Base-by-base conservation (phyloP, 352 stramenopile species). In the Phytophthora brassicae region DNA sequence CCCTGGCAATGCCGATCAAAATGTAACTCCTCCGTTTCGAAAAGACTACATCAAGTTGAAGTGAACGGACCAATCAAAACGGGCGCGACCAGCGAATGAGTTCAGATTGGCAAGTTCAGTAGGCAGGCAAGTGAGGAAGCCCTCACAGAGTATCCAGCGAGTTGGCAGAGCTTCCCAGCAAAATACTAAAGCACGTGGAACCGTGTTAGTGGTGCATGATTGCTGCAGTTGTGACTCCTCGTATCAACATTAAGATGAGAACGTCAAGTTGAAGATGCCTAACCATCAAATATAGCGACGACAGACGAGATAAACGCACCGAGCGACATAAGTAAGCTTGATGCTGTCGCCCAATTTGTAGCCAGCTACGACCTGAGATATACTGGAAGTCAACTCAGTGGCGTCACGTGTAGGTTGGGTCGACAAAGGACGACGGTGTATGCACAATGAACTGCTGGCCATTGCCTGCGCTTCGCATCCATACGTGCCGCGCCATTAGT, bases 41-140 rank as follows among this genome's bases (percentile, higher is more conserved):
- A 14, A 0, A 3, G 31, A 58, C 60, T 41, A 52, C 22, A 5
- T 3, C 19, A 68, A 68, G 64, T 72, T 68, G 64, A 68, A 72
- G 64, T 65, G 59, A 45, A 51, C 20, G 2, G 11, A 9, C 56
- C 64, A 67, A 71, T 66, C 50, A 51, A 7, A 52, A 28, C 3
- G 38, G 9, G n/a, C 31, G 19, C 24, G 26, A 38, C 28, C 42
- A 56, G 22, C 23, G 50, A 54, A 67, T 53, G 31, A 7, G 42
- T 51, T 38, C n/a, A n/a, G n/a, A n/a, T n/a, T n/a, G n/a, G 8
- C 8, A 8, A 9, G 26, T 31, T 31, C 26, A 31, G 26, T 9
- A 31, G 26, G 26, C 26, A 31, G 29, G 16, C 14, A 54, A 31
- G 46, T n/a, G n/a, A n/a, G n/a, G n/a, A n/a, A n/a, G n/a, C 26